Evolutionary conservation across 2,329 filamentous ascomycete genomes (phyloP), one percentile per base, ranked within the genome.

Genomic region (Lasiodiplodia sp.): DNA sequence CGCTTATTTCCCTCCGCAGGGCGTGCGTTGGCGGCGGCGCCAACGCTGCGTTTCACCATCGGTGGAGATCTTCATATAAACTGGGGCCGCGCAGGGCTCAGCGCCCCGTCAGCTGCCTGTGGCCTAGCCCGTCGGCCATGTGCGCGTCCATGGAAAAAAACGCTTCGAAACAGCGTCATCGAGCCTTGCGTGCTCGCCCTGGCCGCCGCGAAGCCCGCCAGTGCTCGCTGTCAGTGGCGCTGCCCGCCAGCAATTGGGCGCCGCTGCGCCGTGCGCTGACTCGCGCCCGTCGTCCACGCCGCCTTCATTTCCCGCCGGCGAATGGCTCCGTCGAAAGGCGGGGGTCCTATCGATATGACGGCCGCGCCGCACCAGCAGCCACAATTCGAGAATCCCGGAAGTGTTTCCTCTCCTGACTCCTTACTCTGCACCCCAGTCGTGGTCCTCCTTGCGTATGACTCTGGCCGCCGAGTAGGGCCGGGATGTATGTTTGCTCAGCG

Each of bases 1-100:
- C 63, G 63, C 63, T 66, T 66, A 55, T 66, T 66, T 66, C 63
- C 44, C 63, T 66, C 63, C 63, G 63, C 63, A 66, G 63, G n/a
- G 34, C 63, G 23, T 53, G 49, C 63, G 34, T 31, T n/a, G n/a
- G 16, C 21, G 31, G 47, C 51, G 31, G 37, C 49, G 63, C 51
- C 63, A 56, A n/a, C 63, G 37, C 66, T 58, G 56, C 49, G 66
- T 68, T 68, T 68, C 66, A 68, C 51, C 34, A 62, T 60, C n/a
- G 40, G 38, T 44, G 49, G 44, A 25, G 66, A 62, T 63, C 56
- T 40, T 63, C 66, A 68, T 63, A 63, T 63, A 62, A 68, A 63
- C 47, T 63, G 66, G 37, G 44, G 47, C 66, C 58, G 25, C 58
- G 58, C 58, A 28, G n/a, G 58, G 58, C 58, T 63, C 58, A 63